phyloP scores from a whole-genome alignment of 2,329 filamentous ascomycete species.

The Paracoccidioides lutzii region DNA sequence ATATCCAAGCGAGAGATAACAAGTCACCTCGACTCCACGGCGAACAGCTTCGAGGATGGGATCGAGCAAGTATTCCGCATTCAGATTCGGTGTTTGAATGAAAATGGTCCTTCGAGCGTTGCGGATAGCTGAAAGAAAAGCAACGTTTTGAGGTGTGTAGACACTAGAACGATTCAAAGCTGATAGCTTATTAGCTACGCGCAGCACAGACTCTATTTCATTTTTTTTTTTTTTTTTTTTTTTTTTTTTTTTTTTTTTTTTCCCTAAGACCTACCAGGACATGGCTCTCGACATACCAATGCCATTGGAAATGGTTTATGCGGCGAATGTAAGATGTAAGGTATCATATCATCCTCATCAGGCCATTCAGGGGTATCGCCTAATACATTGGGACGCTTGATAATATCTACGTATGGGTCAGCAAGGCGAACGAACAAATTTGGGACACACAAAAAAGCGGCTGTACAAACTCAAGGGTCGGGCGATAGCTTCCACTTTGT shows the following conservation, averaged over 20 bases:
- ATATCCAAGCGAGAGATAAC: constrained; percentile 65
- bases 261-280: constrained; percentile 38
- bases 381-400: constrained; percentile 38
- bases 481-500: constrained; percentile 45
- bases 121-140: constrained; percentile 56
- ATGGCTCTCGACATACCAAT: constrained; percentile 56
- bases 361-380: constrained; percentile 43
- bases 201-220: neutral
- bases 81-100: constrained; percentile 66
- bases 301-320: constrained; percentile 55
- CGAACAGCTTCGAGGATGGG: constrained; percentile 53
- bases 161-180: constrained; percentile 47
- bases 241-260: too few species aligned
- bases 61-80: constrained; percentile 53
- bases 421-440: neutral
- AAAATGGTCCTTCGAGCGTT: constrained; percentile 55
- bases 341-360: constrained; percentile 48
- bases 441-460: constrained; percentile 3
- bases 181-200: constrained; percentile 6
- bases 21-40: constrained; percentile 53
- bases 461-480: constrained; percentile 45
- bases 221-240: too few species aligned
- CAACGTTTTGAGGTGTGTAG: constrained; percentile 60
- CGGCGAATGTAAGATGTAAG: constrained; percentile 45
- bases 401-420: constrained; percentile 33